Percentiles rank a stretch among this genome's conserved stretches.
Conservation (phyloP, 2,329 filamentous ascomycete genomes). For the Ilyonectria robusta region DNA sequence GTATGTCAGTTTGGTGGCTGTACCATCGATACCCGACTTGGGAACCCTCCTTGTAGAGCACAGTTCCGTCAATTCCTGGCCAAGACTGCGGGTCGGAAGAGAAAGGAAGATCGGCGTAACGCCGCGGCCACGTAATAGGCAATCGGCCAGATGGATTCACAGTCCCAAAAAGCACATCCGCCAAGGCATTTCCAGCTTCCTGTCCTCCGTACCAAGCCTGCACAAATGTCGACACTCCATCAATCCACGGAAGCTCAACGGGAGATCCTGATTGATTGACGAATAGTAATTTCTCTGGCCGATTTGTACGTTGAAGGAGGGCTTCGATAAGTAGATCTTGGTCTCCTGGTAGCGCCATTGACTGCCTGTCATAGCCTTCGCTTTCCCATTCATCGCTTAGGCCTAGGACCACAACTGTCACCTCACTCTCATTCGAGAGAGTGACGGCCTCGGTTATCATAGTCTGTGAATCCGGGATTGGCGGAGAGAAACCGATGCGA, state of each 20-base stretch:
- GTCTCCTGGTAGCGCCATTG: constrained; percentile 29
- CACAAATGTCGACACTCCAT: constrained; percentile 9
- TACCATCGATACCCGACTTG: constrained; percentile 33
- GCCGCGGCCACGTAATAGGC: constrained; percentile 21
- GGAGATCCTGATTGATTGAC: constrained; percentile 37
- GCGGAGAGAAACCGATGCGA: constrained; percentile 29
- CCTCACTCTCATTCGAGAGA: constrained; percentile 27
- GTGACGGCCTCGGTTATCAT: constrained; percentile 26
- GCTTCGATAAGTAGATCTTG: constrained; percentile 21
- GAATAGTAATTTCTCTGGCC: constrained; percentile 26
- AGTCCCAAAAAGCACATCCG: constrained; percentile 22
- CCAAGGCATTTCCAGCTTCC: constrained; percentile 23
- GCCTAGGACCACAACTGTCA: constrained; percentile 28
- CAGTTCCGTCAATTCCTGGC: constrained; percentile 28
- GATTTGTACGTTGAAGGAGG: background rate
- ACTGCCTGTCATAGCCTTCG: constrained; percentile 33
- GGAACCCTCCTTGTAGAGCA: constrained; percentile 26
- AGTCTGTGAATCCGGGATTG: constrained; percentile 4
- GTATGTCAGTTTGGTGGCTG: background rate
- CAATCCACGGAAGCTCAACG: constrained; percentile 27
- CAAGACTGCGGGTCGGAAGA: constrained; percentile 14
- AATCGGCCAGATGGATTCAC: constrained; percentile 23
- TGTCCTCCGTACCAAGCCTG: constrained; percentile 32
- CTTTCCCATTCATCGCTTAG: constrained; percentile 37
- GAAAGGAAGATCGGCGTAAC: constrained; percentile 21